These are phyloP conservation scores for Phytophthora meadii DNA, from an alignment of 352 stramenopile genomes.

Conservation along the genomic window DNA sequence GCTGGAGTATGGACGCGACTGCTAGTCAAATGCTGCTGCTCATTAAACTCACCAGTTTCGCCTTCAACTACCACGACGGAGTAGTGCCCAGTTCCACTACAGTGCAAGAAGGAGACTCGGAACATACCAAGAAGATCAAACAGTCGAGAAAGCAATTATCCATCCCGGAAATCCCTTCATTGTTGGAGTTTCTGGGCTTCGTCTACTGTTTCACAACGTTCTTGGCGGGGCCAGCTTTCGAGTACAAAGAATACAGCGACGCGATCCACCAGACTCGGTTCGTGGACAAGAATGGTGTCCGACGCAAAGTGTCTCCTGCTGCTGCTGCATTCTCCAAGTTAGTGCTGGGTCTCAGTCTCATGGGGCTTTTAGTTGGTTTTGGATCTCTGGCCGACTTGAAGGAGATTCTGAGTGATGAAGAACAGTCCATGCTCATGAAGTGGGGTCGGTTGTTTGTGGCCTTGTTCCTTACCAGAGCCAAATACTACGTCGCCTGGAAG, in stretches of 20 bases:
- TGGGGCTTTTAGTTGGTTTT: conserved; percentile 53
- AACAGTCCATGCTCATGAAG: conserved; percentile 65
- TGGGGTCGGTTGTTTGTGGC: conserved; percentile 85
- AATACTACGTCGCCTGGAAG: conserved; percentile 98
- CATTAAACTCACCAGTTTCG: conserved; percentile 98
- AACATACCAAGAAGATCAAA: conserved; percentile 42
- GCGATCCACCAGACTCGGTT: conserved; percentile 64
- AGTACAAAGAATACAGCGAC: conserved; percentile 94
- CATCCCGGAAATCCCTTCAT: conserved; percentile 81
- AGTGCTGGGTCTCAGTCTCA: conserved; percentile 53
- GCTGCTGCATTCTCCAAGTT: conserved; percentile 62
- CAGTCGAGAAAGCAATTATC: conserved; percentile 50
- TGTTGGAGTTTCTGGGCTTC: conserved; percentile 97
- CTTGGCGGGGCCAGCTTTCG: conserved; percentile 94
- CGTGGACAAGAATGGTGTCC: conserved; percentile 43
- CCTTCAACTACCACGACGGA: conserved; percentile 97
- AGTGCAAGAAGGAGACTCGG: conserved; percentile 26
- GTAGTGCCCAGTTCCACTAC: conserved; percentile 41
- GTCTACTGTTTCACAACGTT: conserved; percentile 97
- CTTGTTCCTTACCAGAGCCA: conserved; percentile 90
- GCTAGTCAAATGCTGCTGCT: conserved; percentile 94
- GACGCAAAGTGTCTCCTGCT: conserved; percentile 38
- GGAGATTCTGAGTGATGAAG: conserved; percentile 32
- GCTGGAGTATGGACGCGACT: conserved; percentile 88
- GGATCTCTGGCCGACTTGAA: conserved; percentile 39